A percentile compares a stretch with the other conserved stretches of the same genome.
phyloP scores from a whole-genome alignment of 1,139 yeast genomes.

The Hansenula sp. region DNA sequence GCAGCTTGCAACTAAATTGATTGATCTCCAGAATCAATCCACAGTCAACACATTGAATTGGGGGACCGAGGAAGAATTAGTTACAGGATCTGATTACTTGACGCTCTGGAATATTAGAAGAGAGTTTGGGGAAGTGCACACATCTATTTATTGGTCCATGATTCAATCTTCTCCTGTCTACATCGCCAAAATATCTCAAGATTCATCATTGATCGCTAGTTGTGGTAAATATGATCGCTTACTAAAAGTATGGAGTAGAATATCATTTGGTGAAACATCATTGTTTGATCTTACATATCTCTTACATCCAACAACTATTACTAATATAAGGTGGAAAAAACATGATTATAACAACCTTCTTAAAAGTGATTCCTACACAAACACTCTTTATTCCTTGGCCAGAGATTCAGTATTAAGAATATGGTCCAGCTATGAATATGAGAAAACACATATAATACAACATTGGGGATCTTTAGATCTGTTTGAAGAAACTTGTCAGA shows the following conservation, averaged over 20 bases:
- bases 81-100: slow-evolving; percentile 54
- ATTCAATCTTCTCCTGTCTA: slow-evolving; percentile 55
- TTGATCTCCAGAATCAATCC: slow-evolving; percentile 31
- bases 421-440: slow-evolving; percentile 70
- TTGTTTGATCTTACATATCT: slow-evolving; percentile 70
- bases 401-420: slow-evolving; percentile 49
- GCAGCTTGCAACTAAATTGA: slow-evolving; percentile 36
- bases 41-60: slow-evolving; percentile 54
- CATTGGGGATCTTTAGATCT: slow-evolving; percentile 57
- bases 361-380: slow-evolving; percentile 12
- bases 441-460: slow-evolving; percentile 52
- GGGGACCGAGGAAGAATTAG: slow-evolving; percentile 62
- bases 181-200: slow-evolving; percentile 52
- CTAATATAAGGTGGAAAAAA: slow-evolving; percentile 51
- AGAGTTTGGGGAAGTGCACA: slow-evolving; percentile 38
- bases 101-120: slow-evolving; percentile 49
- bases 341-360: slow-evolving; percentile 20
- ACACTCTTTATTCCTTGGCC: slow-evolving; percentile 19
- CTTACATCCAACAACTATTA: slow-evolving; percentile 57
- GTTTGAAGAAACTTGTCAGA: slow-evolving; percentile 17
- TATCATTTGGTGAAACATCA: slow-evolving; percentile 64
- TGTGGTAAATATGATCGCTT: slow-evolving; percentile 58
- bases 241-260: slow-evolving; percentile 76
- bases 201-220: slow-evolving; percentile 63
- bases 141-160: slow-evolving; percentile 48